Evolutionary conservation across 2,329 filamentous ascomycete genomes (phyloP).

Genomic region (Stenocarpella maydis): DNA sequence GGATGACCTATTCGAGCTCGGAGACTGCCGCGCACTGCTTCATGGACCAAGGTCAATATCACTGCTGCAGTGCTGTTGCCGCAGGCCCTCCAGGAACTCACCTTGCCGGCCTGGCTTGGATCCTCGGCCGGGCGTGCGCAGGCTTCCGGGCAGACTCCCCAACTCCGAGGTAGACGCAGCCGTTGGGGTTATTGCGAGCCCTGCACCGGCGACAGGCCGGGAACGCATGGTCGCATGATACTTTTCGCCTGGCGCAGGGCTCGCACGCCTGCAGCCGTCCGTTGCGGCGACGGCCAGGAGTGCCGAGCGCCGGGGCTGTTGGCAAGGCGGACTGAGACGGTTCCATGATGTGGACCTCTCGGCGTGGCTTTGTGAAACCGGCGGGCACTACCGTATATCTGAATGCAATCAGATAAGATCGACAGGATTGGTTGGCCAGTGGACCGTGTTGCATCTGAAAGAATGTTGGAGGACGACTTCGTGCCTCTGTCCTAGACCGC

Average conservation of each 20-base stretch:
- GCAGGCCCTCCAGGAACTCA: neutral
- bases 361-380: neutral
- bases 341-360: neutral
- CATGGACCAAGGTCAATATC: neutral
- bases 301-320: constrained; percentile 27
- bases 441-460: neutral
- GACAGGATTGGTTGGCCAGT: neutral
- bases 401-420: constrained; percentile 17
- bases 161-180: constrained; percentile 47
- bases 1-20: neutral
- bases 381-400: neutral
- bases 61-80: neutral
- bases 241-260: constrained; percentile 52
- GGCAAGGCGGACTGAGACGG: neutral
- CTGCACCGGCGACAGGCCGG: constrained; percentile 51
- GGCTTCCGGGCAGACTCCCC: constrained; percentile 34
- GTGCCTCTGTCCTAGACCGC: neutral
- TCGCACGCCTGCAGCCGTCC: constrained; percentile 41
- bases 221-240: constrained; percentile 53
- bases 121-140: constrained; percentile 1
- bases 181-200: constrained; percentile 44
- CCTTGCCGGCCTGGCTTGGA: neutral
- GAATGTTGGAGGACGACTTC: neutral
- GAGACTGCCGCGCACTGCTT: neutral
- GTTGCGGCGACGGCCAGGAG: constrained; percentile 36